Base-by-base conservation (phyloP, 1,139 yeast genomes). In the Tardiomyces depauwii region DNA sequence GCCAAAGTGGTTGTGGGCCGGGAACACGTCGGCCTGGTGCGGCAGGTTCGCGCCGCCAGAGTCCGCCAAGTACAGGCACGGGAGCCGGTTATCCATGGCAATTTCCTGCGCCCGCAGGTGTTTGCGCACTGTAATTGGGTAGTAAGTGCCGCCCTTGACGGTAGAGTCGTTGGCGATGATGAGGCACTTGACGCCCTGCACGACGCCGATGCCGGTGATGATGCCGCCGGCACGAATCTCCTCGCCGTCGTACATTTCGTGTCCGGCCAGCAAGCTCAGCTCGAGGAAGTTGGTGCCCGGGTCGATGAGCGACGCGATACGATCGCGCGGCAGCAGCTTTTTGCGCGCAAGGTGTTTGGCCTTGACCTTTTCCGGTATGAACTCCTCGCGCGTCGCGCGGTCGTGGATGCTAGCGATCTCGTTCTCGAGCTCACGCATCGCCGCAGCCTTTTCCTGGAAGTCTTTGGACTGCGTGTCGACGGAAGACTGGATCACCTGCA, bases 11-110 rank as follows among this genome's bases (percentile, higher is more conserved):
- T 62, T 61, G 47, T 62, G 64, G 13, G 65, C 53, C n/a, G 66
- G 66, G 50, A 63, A 63, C 14, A 62, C 66, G 33, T 62, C 66
- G 1, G 64, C 59, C 50, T 62, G 67, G 49, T 63, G 66, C 18
- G 66, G 67, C 41, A 63, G 50, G 47, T 61, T 62, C 46, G 66
- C 67, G 18, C 67, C 67, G n/a, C 66, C 67, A 19, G 65, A 61
- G 48, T 63, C 66, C 2, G 57, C 54, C 39, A 63, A 51, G 47
- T 62, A 63, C 42, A 63, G 51, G 42, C 66, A 62, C 1, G 67
- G 67, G 43, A 63, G 55, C 18, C 49, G 49, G 54, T 62, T 62
- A 46, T 63, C 63, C 47, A 53, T 49, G 32, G 67, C 67, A 38
- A 63, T 60, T 45, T 62, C 65, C 51, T 61, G 65, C 14, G 66